Evolutionary conservation across 2,329 filamentous ascomycete species (phyloP).

Genomic region (Claviceps arundinis): DNA sequence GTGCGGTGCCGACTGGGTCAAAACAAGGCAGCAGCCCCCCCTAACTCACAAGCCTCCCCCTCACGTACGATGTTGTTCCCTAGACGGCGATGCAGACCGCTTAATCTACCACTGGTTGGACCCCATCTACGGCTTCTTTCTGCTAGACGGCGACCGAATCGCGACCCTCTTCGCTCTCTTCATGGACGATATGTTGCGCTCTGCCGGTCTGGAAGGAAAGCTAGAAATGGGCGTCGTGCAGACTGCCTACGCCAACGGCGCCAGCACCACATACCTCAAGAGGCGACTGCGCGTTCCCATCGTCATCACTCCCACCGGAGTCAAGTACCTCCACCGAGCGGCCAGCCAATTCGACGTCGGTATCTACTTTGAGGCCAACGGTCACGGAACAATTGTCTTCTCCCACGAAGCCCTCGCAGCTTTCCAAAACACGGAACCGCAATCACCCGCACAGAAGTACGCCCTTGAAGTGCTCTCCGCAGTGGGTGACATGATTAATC

Average conservation of each 20-base stretch:
- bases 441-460: constrained; percentile 83
- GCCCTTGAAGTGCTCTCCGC: constrained; percentile 75
- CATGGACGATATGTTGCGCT: constrained; percentile 74
- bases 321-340: constrained; percentile 97
- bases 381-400: constrained; percentile 93
- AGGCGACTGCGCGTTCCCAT: constrained; percentile 80
- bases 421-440: constrained; percentile 68
- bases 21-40: constrained; percentile 87
- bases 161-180: constrained; percentile 89
- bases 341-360: constrained; percentile 89
- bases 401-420: constrained; percentile 67
- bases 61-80: constrained; percentile 71
- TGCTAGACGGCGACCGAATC: constrained; percentile 93
- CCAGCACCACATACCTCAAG: constrained; percentile 83
- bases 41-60: constrained; percentile 64
- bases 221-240: constrained; percentile 90
- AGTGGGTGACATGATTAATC: constrained; percentile 86
- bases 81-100: constrained; percentile 91
- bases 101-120: constrained; percentile 92
- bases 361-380: constrained; percentile 97
- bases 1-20: constrained; percentile 94
- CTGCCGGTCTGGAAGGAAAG: constrained; percentile 64
- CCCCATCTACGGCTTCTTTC: constrained; percentile 68
- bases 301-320: constrained; percentile 85
- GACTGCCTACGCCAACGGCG: constrained; percentile 94